Evolutionary conservation across 2,329 filamentous ascomycete species (phyloP).

Genomic region (Penicillium freii): DNA sequence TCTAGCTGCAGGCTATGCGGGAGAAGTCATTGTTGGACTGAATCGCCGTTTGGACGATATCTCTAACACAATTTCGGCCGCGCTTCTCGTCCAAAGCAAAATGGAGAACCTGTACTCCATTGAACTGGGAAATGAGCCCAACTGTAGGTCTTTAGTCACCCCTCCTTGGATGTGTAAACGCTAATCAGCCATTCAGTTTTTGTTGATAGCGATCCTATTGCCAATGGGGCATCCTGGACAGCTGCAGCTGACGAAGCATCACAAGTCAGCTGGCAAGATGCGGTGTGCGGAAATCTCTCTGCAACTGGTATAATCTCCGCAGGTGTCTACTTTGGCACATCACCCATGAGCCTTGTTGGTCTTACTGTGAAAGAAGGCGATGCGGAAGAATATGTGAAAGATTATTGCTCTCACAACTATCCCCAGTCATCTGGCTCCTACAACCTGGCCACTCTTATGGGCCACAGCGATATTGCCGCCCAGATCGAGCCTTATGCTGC

Average conservation of each 20-base stretch:
- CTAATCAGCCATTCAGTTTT: constrained; percentile 18
- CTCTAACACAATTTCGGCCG: constrained; percentile 55
- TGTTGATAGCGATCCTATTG: constrained; percentile 25
- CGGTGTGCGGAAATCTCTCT: constrained; percentile 32
- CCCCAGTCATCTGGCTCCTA: constrained; percentile 43
- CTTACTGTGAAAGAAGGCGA: constrained; percentile 40
- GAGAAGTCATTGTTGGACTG: constrained; percentile 52
- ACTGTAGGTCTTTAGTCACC: constrained; percentile 42
- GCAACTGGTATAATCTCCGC: constrained; percentile 31
- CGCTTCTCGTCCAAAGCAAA: constrained; percentile 44
- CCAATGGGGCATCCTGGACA: constrained; percentile 29
- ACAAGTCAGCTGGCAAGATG: constrained; percentile 35
- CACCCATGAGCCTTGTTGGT: constrained; percentile 37
- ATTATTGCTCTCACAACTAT: constrained; percentile 52
- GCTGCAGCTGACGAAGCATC: constrained; percentile 34
- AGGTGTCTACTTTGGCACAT: constrained; percentile 37
- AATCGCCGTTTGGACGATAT: constrained; percentile 55
- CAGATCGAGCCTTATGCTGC: constrained; percentile 43
- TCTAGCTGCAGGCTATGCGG: constrained; percentile 50
- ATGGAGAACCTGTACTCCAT: constrained; percentile 54
- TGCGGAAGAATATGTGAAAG: constrained; percentile 41
- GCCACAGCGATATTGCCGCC: constrained; percentile 42
- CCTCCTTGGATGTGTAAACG: background rate
- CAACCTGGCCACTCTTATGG: constrained; percentile 46
- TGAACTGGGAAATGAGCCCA: constrained; percentile 59